phyloP scores from a whole-genome alignment of 768 basidiomycete genomes.

The Boletus reticuloceps region DNA sequence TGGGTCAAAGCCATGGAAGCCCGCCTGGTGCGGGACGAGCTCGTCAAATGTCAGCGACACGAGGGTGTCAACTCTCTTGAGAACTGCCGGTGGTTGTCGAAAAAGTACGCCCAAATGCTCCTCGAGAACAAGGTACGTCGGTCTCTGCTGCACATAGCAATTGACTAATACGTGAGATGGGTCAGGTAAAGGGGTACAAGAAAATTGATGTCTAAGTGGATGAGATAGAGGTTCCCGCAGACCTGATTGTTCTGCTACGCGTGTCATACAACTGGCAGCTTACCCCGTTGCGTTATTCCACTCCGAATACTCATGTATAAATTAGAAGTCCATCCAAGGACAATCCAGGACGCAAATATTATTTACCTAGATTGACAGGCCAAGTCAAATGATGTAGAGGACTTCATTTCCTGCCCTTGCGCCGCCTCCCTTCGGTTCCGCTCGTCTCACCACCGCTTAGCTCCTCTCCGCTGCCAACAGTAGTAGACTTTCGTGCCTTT shows the following conservation, averaged over 20 bases:
- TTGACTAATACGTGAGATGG: background rate
- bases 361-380: background rate
- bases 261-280: background rate
- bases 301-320: conserved; percentile 4
- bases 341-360: background rate
- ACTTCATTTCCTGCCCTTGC: conserved; percentile 50
- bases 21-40: conserved; percentile 82
- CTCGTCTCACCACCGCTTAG: conserved; percentile 65
- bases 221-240: background rate
- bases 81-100: conserved; percentile 82
- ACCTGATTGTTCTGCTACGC: background rate
- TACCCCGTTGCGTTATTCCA: background rate
- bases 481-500: conserved; percentile 48
- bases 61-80: conserved; percentile 94
- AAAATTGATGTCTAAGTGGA: conserved; percentile 53
- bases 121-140: conserved; percentile 71
- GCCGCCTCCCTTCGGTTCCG: conserved; percentile 48
- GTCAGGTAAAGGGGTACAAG: conserved; percentile 86
- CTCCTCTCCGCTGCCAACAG: conserved; percentile 61
- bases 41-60: conserved; percentile 82
- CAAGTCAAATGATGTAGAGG: background rate
- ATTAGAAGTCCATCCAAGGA: conserved; percentile 3
- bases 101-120: conserved; percentile 79
- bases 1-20: conserved; percentile 96
- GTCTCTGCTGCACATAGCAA: background rate